Evolutionary conservation across 192 early-diverging fungal species (phyloP).

Genomic region (Dimargaris verticillata): DNA sequence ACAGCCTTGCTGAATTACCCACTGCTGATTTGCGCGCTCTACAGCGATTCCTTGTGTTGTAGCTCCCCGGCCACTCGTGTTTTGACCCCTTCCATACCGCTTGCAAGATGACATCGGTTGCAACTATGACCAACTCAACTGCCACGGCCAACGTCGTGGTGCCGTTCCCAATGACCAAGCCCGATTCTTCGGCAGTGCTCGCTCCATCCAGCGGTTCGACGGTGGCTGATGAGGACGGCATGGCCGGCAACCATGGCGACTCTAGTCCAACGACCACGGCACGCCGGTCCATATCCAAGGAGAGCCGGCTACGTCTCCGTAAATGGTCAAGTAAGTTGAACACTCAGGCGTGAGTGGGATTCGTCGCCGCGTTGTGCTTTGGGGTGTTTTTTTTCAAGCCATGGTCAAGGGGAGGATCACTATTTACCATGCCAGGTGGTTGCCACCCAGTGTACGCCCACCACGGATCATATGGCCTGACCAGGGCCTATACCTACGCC

Average conservation of each 20-base stretch:
- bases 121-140: not conserved
- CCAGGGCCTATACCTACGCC: too few relatives aligned
- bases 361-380: too few relatives aligned
- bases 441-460: too few relatives aligned
- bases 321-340: slow-evolving; percentile 8
- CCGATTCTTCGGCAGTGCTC: not conserved
- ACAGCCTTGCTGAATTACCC: not conserved
- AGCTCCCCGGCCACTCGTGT: not conserved
- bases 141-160: slow-evolving; percentile 1
- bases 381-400: too few relatives aligned
- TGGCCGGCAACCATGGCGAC: not conserved
- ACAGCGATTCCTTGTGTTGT: not conserved
- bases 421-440: too few relatives aligned
- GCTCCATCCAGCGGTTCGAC: slow-evolving; percentile 8
- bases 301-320: slow-evolving; percentile 3
- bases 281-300: slow-evolving; percentile 4
- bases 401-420: too few relatives aligned
- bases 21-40: not conserved
- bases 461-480: too few relatives aligned
- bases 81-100: not conserved
- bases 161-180: not conserved
- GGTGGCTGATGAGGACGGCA: slow-evolving; percentile 1
- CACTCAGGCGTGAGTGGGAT: too few relatives aligned
- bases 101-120: not conserved
- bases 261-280: not conserved